Percentiles rank a stretch among this genome's conserved stretches.
Conservation (phyloP, 2,329 filamentous ascomycete genomes). For the Chrysoporthe deuterocubensis region DNA sequence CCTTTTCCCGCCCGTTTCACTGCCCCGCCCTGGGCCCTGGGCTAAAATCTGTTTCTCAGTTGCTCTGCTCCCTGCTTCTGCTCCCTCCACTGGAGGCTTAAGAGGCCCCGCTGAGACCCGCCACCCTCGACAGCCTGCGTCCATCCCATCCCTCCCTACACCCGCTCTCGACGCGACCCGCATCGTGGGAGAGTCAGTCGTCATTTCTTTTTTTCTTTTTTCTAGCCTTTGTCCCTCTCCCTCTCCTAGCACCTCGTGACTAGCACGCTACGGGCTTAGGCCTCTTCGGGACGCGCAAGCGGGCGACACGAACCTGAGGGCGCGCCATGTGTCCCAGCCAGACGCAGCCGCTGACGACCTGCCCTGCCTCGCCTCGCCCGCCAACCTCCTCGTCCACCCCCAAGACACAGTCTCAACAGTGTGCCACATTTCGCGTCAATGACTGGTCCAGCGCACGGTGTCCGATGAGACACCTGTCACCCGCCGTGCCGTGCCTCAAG, state of each 20-base stretch:
- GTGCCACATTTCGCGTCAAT: background rate
- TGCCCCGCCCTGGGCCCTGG: no score
- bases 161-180: no score
- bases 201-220: background rate
- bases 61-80: background rate
- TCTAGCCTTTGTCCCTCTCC: background rate
- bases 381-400: background rate
- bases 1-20: constrained; percentile 3
- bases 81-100: background rate
- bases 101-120: no score
- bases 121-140: no score
- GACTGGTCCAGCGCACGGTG: constrained; percentile 8
- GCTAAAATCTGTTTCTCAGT: background rate
- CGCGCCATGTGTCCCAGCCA: no score
- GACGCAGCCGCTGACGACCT: constrained; percentile 7
- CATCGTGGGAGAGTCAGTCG: no score
- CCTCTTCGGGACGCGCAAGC: constrained; percentile 1
- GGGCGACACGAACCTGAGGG: background rate
- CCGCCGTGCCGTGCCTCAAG: background rate
- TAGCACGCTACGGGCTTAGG: background rate
- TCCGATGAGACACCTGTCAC: constrained; percentile 10
- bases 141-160: no score
- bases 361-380: background rate
- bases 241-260: background rate
- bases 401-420: constrained; percentile 13